Evolutionary conservation across 148 eudicot genomes (phyloP).

Genomic region (Oxyria digyna): DNA sequence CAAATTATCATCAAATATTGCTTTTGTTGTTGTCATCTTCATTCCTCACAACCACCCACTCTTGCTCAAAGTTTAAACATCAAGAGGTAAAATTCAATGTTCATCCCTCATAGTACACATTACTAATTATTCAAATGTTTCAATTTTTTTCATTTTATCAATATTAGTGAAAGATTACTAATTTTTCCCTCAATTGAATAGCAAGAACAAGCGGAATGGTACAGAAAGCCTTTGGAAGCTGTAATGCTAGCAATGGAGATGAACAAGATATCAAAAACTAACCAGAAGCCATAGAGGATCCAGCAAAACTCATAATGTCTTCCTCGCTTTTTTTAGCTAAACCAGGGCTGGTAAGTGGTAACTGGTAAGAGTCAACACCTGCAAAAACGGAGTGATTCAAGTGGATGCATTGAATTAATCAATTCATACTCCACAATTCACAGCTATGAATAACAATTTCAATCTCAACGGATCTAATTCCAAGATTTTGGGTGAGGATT

Average conservation of each 20-base stretch:
- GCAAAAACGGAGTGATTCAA: background rate
- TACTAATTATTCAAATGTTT: background rate
- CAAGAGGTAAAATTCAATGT: background rate
- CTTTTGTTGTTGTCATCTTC: background rate
- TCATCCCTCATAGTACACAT: background rate
- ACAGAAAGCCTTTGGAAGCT: background rate
- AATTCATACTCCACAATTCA: background rate
- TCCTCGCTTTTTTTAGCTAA: background rate
- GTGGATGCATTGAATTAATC: background rate
- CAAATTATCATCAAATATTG: background rate
- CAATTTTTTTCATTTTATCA: background rate
- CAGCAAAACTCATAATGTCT: conserved; percentile 45
- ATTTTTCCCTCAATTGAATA: background rate
- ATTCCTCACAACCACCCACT: background rate
- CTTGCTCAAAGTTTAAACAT: background rate
- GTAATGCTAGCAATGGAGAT: background rate
- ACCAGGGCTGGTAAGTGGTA: no score
- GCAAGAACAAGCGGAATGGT: background rate
- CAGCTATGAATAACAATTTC: background rate
- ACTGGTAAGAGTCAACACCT: conserved; percentile 2
- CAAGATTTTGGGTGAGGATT: background rate
- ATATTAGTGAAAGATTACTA: background rate
- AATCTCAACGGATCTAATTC: background rate
- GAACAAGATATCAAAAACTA: conserved; percentile 14
- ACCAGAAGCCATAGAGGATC: conserved; percentile 57